Evolutionary conservation across 2,329 filamentous ascomycete genomes (phyloP), one percentile per base, ranked within the genome.

Genomic region (Chaetomiaceae sp.): DNA sequence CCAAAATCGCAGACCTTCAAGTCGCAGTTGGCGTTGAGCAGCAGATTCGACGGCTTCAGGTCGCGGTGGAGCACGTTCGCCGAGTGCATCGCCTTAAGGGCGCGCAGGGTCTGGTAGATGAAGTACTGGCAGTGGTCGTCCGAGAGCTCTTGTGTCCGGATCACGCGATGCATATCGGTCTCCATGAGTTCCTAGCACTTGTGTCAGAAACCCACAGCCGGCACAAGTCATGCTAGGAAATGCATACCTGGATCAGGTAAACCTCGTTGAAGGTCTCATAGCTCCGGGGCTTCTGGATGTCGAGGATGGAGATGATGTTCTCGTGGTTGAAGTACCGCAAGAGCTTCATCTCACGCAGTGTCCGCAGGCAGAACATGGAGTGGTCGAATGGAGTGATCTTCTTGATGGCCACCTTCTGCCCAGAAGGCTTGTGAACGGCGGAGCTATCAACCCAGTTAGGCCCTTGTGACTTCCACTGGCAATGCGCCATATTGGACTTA

Each of bases 71-170:
- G 84, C 44, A 99, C 94, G 66, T 99, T 97, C 60, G 94, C 94
- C 14, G 94, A 97, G 76, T 99, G 94, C 92, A 99, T 97, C 36
- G 94, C 94, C 79, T 99, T 99, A 66, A 99, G 80, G 11, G 92
- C 94, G 65, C 94, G 91, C 54, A 99, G 83, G 2, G 94, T 99
- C 77, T 99, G 94, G 79, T 99, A 99, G 74, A 99, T 99, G 76
- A 99, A 99, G 77, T 99, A 99, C 73, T 99, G 94, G 82, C 94
- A 99, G 73, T 99, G 94, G 71, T 99, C 94, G 72, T 99, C 94
- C 34, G 94, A 97, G 42, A 99, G 83, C 68, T 99, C 94, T 74
- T 99, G 94, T 36, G 94, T 99, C 64, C 94, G 90, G 68, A 99
- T 99, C 62, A 99, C 94, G 63, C 94, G 85, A 73, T 99, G 94